phyloP scores from a whole-genome alignment of 257 asterid genomes.

The Nicotiana otophora region DNA sequence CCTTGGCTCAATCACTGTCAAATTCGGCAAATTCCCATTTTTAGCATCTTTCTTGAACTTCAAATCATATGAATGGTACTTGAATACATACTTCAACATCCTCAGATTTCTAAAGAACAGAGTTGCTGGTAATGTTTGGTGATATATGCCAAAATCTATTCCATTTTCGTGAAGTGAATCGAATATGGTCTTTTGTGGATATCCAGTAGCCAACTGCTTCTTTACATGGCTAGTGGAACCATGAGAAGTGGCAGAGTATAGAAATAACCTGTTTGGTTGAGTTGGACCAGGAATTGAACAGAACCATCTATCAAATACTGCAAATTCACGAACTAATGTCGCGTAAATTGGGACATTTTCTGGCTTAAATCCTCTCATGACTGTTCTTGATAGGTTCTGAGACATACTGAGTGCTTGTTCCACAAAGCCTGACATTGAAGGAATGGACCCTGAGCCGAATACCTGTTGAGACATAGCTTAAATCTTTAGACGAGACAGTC shows the following conservation, averaged over 20 bases:
- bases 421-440: slow-evolving; percentile 81
- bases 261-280: slow-evolving; percentile 72
- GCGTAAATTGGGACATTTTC: slow-evolving; percentile 50
- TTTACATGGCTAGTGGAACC: slow-evolving; percentile 65
- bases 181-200: slow-evolving; percentile 63
- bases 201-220: slow-evolving; percentile 52
- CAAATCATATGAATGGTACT: slow-evolving; percentile 48
- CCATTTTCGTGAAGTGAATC: slow-evolving; percentile 59
- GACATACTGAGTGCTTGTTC: slow-evolving; percentile 59
- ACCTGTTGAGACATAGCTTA: not conserved
- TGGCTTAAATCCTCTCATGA: slow-evolving; percentile 72
- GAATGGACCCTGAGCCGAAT: slow-evolving; percentile 37
- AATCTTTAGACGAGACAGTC: no score
- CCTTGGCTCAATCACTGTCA: slow-evolving; percentile 72
- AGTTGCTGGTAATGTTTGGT: slow-evolving; percentile 60
- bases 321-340: slow-evolving; percentile 42
- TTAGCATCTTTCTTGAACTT: slow-evolving; percentile 64
- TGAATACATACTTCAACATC: slow-evolving; percentile 61
- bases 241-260: slow-evolving; percentile 79
- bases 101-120: slow-evolving; percentile 59
- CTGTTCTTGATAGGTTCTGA: slow-evolving; percentile 43
- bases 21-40: slow-evolving; percentile 56
- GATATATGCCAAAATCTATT: slow-evolving; percentile 55
- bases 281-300: slow-evolving; percentile 80
- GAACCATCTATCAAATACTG: slow-evolving; percentile 72